Conservation (phyloP, 1,284 basidiomycete species). For the Ceratobasidium sp. region DNA sequence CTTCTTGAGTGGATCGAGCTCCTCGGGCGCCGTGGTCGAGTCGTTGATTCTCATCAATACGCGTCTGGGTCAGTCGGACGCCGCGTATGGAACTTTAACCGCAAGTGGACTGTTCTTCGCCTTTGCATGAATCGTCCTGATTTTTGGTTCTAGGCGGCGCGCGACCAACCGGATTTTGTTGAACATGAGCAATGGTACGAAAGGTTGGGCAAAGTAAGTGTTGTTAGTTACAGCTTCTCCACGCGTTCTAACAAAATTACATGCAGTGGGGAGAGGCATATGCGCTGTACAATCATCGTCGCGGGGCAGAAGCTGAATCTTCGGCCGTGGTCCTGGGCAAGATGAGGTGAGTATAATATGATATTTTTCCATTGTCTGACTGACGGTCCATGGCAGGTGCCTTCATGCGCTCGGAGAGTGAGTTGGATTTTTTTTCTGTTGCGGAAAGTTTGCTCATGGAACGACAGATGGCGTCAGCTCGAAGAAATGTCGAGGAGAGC, state of each 20-base stretch:
- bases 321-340: conserved; percentile 57
- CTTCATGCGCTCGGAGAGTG: conserved; percentile 63
- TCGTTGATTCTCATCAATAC: conserved; percentile 97
- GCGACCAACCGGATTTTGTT: conserved; percentile 79
- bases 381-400: not conserved
- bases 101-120: conserved; percentile 68
- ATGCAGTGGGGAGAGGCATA: conserved; percentile 65
- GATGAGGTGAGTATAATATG: conserved; percentile 56
- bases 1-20: conserved; percentile 58
- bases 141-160: conserved; percentile 57
- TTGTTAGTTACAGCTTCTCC: conserved; percentile 46
- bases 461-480: conserved; percentile 59
- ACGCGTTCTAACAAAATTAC: conserved; percentile 50
- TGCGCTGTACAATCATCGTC: conserved; percentile 58
- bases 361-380: not conserved
- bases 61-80: conserved; percentile 93
- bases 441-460: not conserved
- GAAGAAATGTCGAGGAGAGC: conserved; percentile 61
- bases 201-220: conserved; percentile 69
- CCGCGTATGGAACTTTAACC: conserved; percentile 91
- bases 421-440: not conserved
- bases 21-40: conserved; percentile 62
- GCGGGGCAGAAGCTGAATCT: conserved; percentile 51
- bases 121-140: conserved; percentile 67
- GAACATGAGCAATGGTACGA: conserved; percentile 98